Conservation (phyloP, 768 basidiomycete genomes). For the Tephrocybe sp. region DNA sequence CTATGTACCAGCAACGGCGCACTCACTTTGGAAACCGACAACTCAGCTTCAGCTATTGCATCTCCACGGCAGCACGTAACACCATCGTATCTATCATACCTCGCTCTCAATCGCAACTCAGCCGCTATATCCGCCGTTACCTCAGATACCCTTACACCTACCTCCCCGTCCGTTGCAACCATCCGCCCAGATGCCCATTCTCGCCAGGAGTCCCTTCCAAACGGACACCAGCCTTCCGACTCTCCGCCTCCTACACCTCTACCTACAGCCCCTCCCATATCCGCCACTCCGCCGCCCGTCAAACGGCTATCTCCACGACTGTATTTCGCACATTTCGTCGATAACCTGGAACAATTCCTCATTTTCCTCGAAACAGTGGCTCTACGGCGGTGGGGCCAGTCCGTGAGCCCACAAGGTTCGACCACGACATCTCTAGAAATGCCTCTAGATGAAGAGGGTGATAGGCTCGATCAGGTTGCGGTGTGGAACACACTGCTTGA, state of each 20-base stretch:
- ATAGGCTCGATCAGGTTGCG: constrained; percentile 39
- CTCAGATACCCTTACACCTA: constrained; percentile 36
- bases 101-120: constrained; percentile 65
- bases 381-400: constrained; percentile 74
- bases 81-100: constrained; percentile 77
- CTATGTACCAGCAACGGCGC: constrained; percentile 74
- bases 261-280: constrained; percentile 20
- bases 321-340: constrained; percentile 94
- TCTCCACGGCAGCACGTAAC: constrained; percentile 26
- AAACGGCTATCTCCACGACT: constrained; percentile 75
- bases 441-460: constrained; percentile 44
- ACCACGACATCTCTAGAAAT: constrained; percentile 11
- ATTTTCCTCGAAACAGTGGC: constrained; percentile 89
- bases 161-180: constrained; percentile 47
- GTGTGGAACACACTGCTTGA: constrained; percentile 39
- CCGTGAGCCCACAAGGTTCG: constrained; percentile 29
- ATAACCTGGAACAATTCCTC: constrained; percentile 80
- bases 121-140: constrained; percentile 37
- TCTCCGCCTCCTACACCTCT: constrained; percentile 33
- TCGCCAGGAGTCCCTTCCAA: constrained; percentile 34
- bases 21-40: constrained; percentile 39
- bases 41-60: constrained; percentile 19
- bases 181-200: constrained; percentile 35
- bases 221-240: constrained; percentile 24
- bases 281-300: constrained; percentile 25